Conservation (phyloP, 169 alveolate species). For the Eimeria sp. region DNA sequence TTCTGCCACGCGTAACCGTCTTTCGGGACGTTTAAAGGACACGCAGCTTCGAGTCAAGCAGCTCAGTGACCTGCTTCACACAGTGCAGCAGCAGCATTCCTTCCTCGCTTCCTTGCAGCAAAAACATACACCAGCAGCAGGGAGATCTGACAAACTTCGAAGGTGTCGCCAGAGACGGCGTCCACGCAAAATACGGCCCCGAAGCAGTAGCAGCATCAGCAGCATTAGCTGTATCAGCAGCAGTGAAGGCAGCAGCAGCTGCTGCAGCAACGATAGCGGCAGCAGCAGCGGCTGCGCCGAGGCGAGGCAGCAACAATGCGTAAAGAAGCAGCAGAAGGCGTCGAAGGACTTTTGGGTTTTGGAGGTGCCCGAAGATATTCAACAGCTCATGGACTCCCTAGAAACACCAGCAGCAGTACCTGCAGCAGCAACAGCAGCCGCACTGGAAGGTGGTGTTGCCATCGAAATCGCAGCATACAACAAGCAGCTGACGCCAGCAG, state of each 20-base stretch:
- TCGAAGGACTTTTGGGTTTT: not conserved
- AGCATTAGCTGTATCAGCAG: not conserved
- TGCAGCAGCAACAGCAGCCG: conserved; percentile 16
- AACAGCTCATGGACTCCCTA: conserved; percentile 45
- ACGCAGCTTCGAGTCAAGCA: not conserved
- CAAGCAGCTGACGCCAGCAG: not conserved
- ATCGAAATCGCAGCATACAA: not conserved
- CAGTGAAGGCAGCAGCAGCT: conserved; percentile 19
- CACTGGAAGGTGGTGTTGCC: not conserved
- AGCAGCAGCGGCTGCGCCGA: not conserved
- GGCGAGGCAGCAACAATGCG: not conserved
- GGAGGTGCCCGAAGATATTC: conserved; percentile 48
- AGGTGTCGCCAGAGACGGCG: not conserved
- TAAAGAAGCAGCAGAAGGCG: not conserved
- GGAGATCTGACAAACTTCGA: not conserved
- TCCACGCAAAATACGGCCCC: not conserved
- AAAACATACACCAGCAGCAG: conserved; percentile 36
- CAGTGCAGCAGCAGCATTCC: not conserved
- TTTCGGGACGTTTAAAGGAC: conserved; percentile 14
- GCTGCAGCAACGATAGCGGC: conserved; percentile 17
- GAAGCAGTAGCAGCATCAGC: not conserved
- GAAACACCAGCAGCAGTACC: not conserved
- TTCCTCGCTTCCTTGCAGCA: conserved; percentile 48
- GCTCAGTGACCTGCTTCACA: not conserved
- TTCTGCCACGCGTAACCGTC: not conserved